Base-by-base conservation (phyloP, 768 basidiomycete genomes). In the Plicaturopsis crispa region DNA sequence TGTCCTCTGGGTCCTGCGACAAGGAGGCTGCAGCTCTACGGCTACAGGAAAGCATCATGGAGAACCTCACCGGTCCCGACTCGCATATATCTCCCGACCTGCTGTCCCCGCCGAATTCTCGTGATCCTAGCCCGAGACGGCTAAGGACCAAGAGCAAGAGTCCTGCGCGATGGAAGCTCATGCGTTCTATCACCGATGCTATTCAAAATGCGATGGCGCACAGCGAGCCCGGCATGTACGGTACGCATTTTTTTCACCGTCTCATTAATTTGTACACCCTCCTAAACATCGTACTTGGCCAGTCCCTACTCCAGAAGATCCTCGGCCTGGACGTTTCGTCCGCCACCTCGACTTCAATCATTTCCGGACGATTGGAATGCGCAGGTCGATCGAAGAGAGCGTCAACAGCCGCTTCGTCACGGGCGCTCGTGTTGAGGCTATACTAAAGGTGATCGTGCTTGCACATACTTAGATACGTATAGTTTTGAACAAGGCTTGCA, bases 291-390 rank as follows among this genome's bases (percentile, higher is more conserved):
- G 24, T 46, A 17, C 43, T 31, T 44, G 14, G 31, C 3, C 46
- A 86, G 84, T 88, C 31, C 84, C 84, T 26, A 70, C 69, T 2
- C 68, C 80, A 14, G 63, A 74, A 43, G 85, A 86, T 55, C 73
- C 84, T 38, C 72, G 79, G 39, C 79, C 87, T 21, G 82, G 85
- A 37, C 75, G 85, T 43, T 85, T 84, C 52, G 80, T 96, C 24
- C 81, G 76, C 26, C 84, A 90, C 57, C 63, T 99, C 11, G 89
- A 90, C 53, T 99, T 99, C 53, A 93, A 90, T 50, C 91, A 94
- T 56, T 99, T 99, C 68, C 79, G 93, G 19, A 94, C 96, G 18
- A 91, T 94, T 40, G 94, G 94, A 0, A 92, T 97, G 80, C 76
- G 90, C 35, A 80, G 96, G 14, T 88, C 86, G 4, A 78, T 96